Evolutionary conservation across 768 basidiomycete genomes (phyloP).

Genomic region (Steccherinum ochraceum): DNA sequence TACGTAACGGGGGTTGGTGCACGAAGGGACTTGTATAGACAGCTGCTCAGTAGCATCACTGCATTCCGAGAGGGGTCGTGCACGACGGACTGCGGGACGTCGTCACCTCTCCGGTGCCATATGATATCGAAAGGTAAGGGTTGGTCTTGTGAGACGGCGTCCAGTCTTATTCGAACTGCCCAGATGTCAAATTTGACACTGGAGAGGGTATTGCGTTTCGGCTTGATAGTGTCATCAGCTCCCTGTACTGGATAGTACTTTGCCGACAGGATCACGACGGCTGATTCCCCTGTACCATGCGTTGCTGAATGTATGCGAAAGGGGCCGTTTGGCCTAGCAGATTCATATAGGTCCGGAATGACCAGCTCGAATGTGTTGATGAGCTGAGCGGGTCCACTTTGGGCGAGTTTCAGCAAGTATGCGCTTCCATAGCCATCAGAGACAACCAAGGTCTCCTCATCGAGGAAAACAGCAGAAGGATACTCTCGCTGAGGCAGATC

Average conservation of each 20-base stretch:
- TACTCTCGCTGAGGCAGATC: constrained; percentile 57
- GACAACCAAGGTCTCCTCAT: constrained; percentile 42
- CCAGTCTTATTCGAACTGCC: constrained; percentile 46
- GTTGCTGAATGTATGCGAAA: constrained; percentile 42
- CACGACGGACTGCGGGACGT: constrained; percentile 56
- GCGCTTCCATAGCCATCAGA: constrained; percentile 69
- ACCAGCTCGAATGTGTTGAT: constrained; percentile 48
- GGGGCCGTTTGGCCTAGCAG: constrained; percentile 24
- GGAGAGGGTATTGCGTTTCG: constrained; percentile 21
- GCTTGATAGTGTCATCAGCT: constrained; percentile 6
- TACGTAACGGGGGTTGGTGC: constrained; percentile 29
- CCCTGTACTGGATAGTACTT: constrained; percentile 28
- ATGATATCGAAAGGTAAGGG: constrained; percentile 40
- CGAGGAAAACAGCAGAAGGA: constrained; percentile 60
- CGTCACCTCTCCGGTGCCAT: constrained; percentile 67
- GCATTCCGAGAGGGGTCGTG: constrained; percentile 40
- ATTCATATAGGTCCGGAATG: constrained; percentile 14
- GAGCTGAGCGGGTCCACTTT: constrained; percentile 33
- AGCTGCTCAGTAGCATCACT: constrained; percentile 55
- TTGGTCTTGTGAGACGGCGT: constrained; percentile 27
- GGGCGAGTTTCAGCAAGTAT: constrained; percentile 47
- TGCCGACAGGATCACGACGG: constrained; percentile 53
- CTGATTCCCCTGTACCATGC: constrained; percentile 29
- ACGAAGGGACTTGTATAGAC: constrained; percentile 41
- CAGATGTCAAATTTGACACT: constrained; percentile 56